Conservation (phyloP, 805 yeast genomes). For the Wickerhamiella occidentalis region DNA sequence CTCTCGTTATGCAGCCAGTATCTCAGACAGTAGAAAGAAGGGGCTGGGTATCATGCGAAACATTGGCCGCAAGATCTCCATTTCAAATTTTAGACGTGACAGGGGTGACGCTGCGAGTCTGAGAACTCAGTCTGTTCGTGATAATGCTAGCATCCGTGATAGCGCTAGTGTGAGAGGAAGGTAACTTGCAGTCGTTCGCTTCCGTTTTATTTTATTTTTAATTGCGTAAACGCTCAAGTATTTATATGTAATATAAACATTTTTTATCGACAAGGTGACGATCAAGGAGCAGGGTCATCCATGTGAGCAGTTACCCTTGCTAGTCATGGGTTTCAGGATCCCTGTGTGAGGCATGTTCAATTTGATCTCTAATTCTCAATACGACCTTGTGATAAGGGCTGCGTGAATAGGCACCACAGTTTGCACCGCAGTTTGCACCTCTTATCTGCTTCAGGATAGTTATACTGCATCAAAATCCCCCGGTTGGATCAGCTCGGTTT, state of each 20-base stretch:
- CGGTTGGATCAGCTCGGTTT: too few species aligned
- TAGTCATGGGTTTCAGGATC: too few species aligned
- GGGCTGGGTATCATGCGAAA: background rate
- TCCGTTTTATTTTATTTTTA: background rate
- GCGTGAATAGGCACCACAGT: too few species aligned
- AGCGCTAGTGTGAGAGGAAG: background rate
- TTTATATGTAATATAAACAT: background rate
- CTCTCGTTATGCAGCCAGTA: background rate
- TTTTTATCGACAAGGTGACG: too few species aligned
- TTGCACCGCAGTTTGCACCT: too few species aligned
- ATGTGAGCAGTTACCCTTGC: too few species aligned
- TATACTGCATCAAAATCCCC: too few species aligned
- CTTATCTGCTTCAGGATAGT: too few species aligned
- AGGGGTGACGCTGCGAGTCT: conserved; percentile 1
- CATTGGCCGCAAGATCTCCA: background rate
- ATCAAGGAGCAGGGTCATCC: too few species aligned
- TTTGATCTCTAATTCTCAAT: too few species aligned
- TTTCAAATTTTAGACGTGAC: background rate
- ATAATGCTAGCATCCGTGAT: background rate
- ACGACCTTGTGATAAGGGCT: too few species aligned
- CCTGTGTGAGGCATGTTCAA: too few species aligned
- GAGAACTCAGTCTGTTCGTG: background rate
- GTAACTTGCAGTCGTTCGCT: background rate
- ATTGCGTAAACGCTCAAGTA: background rate
- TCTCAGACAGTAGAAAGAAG: background rate